Evolutionary conservation across 495 filamentous ascomycete genomes (phyloP).

Genomic region (Neurospora sp.): DNA sequence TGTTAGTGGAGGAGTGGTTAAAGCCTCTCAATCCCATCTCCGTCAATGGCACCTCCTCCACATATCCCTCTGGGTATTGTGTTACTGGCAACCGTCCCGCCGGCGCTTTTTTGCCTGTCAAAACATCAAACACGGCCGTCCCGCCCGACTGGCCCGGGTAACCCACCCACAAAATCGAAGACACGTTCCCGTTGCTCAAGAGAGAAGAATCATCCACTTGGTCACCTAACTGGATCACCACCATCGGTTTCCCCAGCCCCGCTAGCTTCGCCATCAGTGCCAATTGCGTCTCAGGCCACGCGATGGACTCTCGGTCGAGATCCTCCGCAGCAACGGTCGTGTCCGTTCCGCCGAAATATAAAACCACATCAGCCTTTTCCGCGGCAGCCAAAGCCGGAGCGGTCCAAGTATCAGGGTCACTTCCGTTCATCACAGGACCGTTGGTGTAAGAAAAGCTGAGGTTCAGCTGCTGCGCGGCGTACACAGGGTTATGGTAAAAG

Average conservation of each 20-base stretch:
- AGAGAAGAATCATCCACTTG: conserved; percentile 43
- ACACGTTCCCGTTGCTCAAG: conserved; percentile 37
- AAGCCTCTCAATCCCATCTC: conserved; percentile 29
- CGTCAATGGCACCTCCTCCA: conserved; percentile 25
- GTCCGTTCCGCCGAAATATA: conserved; percentile 32
- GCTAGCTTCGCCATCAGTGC: conserved; percentile 23
- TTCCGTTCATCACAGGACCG: conserved; percentile 21
- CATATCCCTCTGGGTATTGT: conserved; percentile 30
- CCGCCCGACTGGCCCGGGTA: conserved; percentile 46
- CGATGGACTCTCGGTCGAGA: conserved; percentile 24
- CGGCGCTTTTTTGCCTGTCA: conserved; percentile 41
- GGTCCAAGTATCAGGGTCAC: conserved; percentile 43
- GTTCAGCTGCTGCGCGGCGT: conserved; percentile 23
- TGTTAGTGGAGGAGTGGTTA: not conserved
- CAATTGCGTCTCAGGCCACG: conserved; percentile 29
- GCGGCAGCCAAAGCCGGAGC: conserved; percentile 29
- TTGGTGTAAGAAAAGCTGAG: conserved; percentile 11
- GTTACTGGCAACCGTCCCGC: conserved; percentile 51
- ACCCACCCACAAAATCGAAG: conserved; percentile 39
- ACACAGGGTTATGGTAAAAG: conserved; percentile 19
- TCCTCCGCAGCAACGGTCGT: conserved; percentile 25
- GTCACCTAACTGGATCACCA: conserved; percentile 36
- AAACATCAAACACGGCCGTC: conserved; percentile 35
- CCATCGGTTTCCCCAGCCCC: conserved; percentile 22
- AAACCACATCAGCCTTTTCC: conserved; percentile 22